Base-by-base conservation (phyloP, 305 asterid species). In the Fraxinus nigra region DNA sequence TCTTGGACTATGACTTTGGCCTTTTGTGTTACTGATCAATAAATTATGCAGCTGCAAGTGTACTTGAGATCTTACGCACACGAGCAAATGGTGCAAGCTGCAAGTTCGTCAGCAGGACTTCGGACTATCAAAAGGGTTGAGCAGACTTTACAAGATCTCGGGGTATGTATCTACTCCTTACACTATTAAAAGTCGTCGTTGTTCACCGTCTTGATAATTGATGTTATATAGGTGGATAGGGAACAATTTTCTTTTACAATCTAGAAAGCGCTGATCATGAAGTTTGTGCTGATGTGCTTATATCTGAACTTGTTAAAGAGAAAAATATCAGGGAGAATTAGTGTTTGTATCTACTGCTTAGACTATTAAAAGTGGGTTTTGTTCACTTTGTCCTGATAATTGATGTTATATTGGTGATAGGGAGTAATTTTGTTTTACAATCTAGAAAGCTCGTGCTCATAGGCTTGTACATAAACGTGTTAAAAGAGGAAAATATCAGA, bases 71-170 rank as follows among this genome's bases (percentile, higher is more conserved):
- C 98, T 67, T 91, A 96, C 88, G 98, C 93, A 61, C 93, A 91
- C 78, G 98, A 92, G 83, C 98, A 94, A 90, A 93, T 94, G 97
- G 98, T 96, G 87, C 98, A 96, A 93, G 99, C 98, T 79, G 99
- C 95, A 77, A 96, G 98, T 88, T 96, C 99, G 30, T 94, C 97
- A 35, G 98, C 99, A 7, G 99, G 98, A 80, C 98, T 96, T 72
- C 92, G 98, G 84, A 94, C 97, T 81, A 93, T 94, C 86, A 96
- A 96, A 85, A 93, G 97, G 72, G 97, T 93, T 77, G 99, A 96
- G 87, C 99, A 96, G 90, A 92, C 99, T 73, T 88, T 96, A 82
- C 99, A 94, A 88, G 99, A 94, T 84, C 98, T 94, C 80, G 98
- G 98, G 95, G 99, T 95, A 87, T 81, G 97, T 85, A 82, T 87